phyloP scores from a whole-genome alignment of 768 basidiomycete species.

The Mycena haematopus region DNA sequence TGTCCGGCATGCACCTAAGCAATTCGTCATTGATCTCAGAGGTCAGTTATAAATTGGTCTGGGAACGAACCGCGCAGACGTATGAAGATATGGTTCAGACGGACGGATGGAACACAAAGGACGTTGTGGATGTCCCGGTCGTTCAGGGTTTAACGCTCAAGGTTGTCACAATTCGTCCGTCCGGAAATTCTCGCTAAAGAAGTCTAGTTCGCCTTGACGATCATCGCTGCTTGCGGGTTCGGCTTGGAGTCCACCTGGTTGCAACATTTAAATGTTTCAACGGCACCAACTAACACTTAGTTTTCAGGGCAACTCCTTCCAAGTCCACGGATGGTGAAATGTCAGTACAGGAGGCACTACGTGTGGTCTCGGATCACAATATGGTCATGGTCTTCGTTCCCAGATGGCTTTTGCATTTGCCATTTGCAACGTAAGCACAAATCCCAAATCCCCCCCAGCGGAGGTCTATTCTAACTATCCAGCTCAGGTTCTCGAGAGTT shows the following conservation, averaged over 20 bases:
- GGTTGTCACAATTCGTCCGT: slow-evolving; percentile 27
- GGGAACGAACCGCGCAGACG: slow-evolving; percentile 42
- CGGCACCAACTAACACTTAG: not conserved
- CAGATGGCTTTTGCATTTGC: slow-evolving; percentile 46
- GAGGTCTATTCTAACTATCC: not conserved
- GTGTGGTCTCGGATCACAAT: slow-evolving; percentile 39
- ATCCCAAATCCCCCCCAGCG: not conserved
- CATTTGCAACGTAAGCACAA: slow-evolving; percentile 41
- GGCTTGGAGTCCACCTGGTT: slow-evolving; percentile 52
- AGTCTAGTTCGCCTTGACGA: slow-evolving; percentile 47
- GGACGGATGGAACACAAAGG: slow-evolving; percentile 43
- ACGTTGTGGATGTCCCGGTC: slow-evolving; percentile 37
- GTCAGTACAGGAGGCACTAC: slow-evolving; percentile 46
- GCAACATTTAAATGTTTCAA: not conserved
- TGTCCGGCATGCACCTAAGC: not conserved
- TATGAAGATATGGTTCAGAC: slow-evolving; percentile 47
- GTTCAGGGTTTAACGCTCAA: slow-evolving; percentile 46
- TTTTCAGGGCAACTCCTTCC: slow-evolving; percentile 35
- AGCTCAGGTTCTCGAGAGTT: slow-evolving; percentile 1
- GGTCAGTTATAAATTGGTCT: slow-evolving; percentile 48
- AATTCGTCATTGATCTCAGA: not conserved
- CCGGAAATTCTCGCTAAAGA: no score
- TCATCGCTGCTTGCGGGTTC: slow-evolving; percentile 54
- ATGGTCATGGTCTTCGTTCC: slow-evolving; percentile 39
- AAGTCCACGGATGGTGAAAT: slow-evolving; percentile 43